phyloP scores from a whole-genome alignment of 768 basidiomycete species.

The Tephrocybe rancida region DNA sequence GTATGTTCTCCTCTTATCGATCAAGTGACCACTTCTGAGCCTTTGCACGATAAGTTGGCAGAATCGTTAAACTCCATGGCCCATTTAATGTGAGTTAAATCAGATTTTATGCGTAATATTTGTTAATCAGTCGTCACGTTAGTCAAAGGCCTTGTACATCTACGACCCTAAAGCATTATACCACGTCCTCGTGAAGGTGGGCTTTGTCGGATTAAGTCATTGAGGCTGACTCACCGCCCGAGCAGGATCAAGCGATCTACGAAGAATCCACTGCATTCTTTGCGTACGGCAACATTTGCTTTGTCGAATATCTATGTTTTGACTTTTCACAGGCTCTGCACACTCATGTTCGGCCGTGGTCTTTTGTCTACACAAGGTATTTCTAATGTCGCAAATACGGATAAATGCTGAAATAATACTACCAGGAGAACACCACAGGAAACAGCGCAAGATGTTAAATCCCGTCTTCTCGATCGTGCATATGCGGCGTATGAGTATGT shows the following conservation, averaged over 20 bases:
- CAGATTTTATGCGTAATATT: background rate
- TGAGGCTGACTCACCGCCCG: background rate
- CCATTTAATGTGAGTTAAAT: background rate
- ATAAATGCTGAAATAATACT: background rate
- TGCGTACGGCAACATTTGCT: background rate
- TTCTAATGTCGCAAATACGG: background rate
- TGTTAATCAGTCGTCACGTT: background rate
- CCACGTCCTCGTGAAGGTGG: constrained; percentile 9
- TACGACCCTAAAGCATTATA: constrained; percentile 11
- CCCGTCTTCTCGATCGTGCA: constrained; percentile 16
- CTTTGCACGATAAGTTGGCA: background rate
- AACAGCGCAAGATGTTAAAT: constrained; percentile 15
- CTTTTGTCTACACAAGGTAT: constrained; percentile 5
- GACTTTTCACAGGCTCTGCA: background rate
- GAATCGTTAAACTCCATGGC: background rate
- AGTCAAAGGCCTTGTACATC: background rate
- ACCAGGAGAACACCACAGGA: constrained; percentile 13
- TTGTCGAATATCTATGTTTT: background rate
- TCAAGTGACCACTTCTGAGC: background rate
- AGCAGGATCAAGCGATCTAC: constrained; percentile 13
- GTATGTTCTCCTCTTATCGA: background rate
- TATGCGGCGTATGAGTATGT: constrained; percentile 13
- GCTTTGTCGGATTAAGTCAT: no score
- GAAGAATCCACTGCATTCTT: constrained; percentile 7
- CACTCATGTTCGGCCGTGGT: constrained; percentile 5